phyloP scores from a whole-genome alignment of 768 basidiomycete species.

The Lyophyllum atratum region DNA sequence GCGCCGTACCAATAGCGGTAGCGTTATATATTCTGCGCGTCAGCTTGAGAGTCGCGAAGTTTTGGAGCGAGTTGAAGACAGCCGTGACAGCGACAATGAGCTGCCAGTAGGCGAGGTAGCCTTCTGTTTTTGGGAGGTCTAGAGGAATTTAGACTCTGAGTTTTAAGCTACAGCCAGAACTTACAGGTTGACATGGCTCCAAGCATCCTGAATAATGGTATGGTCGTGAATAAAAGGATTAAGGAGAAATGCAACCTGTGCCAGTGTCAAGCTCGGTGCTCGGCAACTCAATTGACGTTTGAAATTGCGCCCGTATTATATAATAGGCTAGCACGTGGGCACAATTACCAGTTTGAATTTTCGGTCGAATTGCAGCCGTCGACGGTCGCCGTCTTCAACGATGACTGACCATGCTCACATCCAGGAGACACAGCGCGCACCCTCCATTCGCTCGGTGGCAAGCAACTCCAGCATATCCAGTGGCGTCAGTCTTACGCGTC shows the following conservation, averaged over 20 bases:
- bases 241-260: too few species aligned
- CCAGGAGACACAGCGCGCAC: constrained; percentile 28
- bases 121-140: constrained; percentile 69
- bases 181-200: constrained; percentile 12
- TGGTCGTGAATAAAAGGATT: background rate
- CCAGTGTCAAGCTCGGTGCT: too few species aligned
- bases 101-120: constrained; percentile 87
- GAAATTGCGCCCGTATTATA: background rate
- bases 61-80: constrained; percentile 85
- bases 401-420: constrained; percentile 22
- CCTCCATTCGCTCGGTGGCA: constrained; percentile 48
- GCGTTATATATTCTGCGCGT: constrained; percentile 77
- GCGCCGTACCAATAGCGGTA: constrained; percentile 36
- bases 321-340: constrained; percentile 8
- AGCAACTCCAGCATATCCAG: constrained; percentile 54
- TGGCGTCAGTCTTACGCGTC: constrained; percentile 51
- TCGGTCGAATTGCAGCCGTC: background rate
- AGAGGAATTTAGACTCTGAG: background rate
- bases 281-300: background rate
- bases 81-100: constrained; percentile 77
- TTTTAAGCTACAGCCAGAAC: background rate
- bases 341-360: constrained; percentile 9
- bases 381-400: constrained; percentile 25
- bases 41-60: constrained; percentile 73
- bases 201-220: constrained; percentile 4